A percentile compares a stretch with the other conserved stretches of the same genome.
phyloP scores from a whole-genome alignment of 1,284 basidiomycete genomes.

The Marasmius tenuissimus region DNA sequence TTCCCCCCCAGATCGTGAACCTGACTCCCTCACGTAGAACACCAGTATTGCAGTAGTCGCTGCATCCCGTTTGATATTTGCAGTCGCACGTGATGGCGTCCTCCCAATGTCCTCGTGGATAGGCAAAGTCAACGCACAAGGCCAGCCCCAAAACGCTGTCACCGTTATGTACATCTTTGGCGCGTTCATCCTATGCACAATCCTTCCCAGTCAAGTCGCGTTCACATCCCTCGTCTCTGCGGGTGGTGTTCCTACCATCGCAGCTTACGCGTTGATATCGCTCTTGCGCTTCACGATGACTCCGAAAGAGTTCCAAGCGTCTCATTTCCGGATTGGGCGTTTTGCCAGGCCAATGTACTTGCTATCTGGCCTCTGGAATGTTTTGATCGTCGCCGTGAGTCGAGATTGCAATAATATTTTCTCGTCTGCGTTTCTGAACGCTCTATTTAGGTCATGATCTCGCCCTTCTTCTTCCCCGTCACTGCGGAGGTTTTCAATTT shows the following conservation, averaged over 20 bases:
- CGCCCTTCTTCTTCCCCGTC: constrained; percentile 83
- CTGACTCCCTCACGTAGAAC: constrained; percentile 47
- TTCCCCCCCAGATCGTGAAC: neutral
- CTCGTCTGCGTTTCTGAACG: constrained; percentile 7
- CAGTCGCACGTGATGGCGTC: constrained; percentile 86
- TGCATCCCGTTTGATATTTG: constrained; percentile 81
- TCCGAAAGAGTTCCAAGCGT: constrained; percentile 69
- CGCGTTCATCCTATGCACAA: constrained; percentile 73
- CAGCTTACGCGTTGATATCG: constrained; percentile 79
- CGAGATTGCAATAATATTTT: neutral
- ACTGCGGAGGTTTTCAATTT: constrained; percentile 76
- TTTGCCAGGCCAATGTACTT: constrained; percentile 69
- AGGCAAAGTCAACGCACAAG: constrained; percentile 62
- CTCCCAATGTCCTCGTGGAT: constrained; percentile 82
- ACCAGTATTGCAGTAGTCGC: constrained; percentile 84
- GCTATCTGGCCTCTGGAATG: constrained; percentile 69
- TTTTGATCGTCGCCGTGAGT: constrained; percentile 68
- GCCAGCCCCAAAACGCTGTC: constrained; percentile 80
- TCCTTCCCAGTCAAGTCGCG: constrained; percentile 82
- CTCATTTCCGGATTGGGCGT: constrained; percentile 69
- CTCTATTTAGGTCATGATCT: constrained; percentile 61
- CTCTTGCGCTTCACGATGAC: constrained; percentile 73
- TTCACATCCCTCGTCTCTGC: constrained; percentile 86
- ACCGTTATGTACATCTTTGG: constrained; percentile 81
- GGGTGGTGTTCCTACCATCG: constrained; percentile 78